A percentile compares a stretch with the other conserved stretches of the same genome.
phyloP scores from a whole-genome alignment of 202 grass and related monocot genomes.

The Sporobolus alterniflorus region DNA sequence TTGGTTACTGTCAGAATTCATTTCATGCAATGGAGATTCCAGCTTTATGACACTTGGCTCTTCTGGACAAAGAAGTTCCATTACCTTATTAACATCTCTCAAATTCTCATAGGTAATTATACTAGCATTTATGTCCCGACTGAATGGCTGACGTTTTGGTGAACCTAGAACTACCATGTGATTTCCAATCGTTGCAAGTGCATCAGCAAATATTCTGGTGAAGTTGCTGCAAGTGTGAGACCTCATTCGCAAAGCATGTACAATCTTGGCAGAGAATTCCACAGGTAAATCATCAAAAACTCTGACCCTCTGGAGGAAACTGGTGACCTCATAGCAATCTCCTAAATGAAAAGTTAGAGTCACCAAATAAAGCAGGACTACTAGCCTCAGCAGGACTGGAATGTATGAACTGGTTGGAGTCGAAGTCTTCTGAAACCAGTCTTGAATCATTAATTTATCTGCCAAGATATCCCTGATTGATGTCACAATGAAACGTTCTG shows the following conservation, averaged over 20 bases:
- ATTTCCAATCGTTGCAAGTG: constrained; percentile 48
- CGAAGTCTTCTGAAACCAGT: constrained; percentile 42
- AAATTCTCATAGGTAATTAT: constrained; percentile 43
- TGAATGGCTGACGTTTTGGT: neutral
- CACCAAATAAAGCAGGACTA: constrained; percentile 50
- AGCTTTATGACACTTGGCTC: constrained; percentile 1
- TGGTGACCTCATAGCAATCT: constrained; percentile 29
- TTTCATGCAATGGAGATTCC: neutral
- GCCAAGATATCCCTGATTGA: constrained; percentile 27
- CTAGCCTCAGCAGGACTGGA: constrained; percentile 53
- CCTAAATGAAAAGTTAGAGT: constrained; percentile 18
- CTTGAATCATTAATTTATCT: neutral
- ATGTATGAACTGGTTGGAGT: neutral
- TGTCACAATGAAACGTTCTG: constrained; percentile 33
- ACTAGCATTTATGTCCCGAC: constrained; percentile 36
- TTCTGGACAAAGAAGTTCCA: constrained; percentile 45
- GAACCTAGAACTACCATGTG: constrained; percentile 60
- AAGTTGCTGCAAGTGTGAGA: neutral
- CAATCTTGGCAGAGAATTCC: constrained; percentile 50
- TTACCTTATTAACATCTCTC: constrained; percentile 38
- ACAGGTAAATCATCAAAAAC: constrained; percentile 46
- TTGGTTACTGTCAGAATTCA: neutral
- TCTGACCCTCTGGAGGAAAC: constrained; percentile 1
- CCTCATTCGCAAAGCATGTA: neutral
- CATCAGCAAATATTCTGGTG: constrained; percentile 50